Base-by-base conservation (phyloP, 1,139 yeast genomes). In the Kodamaea ohmeri region DNA sequence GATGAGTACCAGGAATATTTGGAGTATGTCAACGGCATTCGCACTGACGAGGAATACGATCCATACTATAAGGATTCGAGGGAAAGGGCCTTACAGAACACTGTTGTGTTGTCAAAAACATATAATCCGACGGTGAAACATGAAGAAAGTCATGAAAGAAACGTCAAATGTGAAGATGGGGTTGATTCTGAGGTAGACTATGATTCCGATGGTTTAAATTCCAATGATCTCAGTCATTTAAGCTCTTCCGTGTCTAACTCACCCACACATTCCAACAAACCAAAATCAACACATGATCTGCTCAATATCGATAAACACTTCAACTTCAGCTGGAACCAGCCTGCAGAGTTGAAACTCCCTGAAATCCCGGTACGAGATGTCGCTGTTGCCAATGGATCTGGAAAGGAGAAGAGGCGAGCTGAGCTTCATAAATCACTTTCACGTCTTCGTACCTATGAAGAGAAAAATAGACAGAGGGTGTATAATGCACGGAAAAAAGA, bases 361-460 rank as follows among this genome's bases (percentile, higher is more conserved):
- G 20, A 19, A 9, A 28, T 12, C 2, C 37, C 49, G 3, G 26
- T 34, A 8, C 53, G 49, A 41, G 67, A 63, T 29, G 42, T 61
- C 3, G 42, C 49, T 1, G 44, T 52, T 22, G 56, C 59, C 3
- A 57, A 49, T 35, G 67, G 67, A 4, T 46, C 44, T 15, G 50
- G 53, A 35, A 55, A 52, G 37, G 65, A 61, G 34, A 52, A 45
- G 22, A 52, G 68, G 38, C 48, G 65, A 37, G 44, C 42, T 2
- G 59, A 48, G 15, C 49, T 65, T 15, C 29, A 36, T 3, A 47
- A 46, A 19, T 45, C 57, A 11, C 31, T 53, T 3, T 40, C 45
- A 4, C 50, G 54, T 11, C 38, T 66, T 28, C 48, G 49, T 17
- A 40, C 44, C 7, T 51, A 39, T 34, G 45, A 47, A 9, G 38